Evolutionary conservation across 306 rosid species (phyloP).

Genomic region (Psophocarpus tetragonolobus): DNA sequence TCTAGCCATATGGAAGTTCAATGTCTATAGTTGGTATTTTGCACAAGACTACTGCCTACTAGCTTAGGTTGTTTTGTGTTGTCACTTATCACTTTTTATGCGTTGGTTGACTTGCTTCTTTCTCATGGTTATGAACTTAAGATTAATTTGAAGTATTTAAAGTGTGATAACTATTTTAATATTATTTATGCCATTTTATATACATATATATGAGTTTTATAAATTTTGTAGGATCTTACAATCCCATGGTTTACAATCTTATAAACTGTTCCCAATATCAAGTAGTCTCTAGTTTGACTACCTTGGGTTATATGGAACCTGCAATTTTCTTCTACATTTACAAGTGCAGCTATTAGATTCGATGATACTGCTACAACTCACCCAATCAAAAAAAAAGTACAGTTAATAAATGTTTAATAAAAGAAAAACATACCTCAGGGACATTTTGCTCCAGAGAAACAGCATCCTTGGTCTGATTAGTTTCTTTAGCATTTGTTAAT

Average conservation of each 20-base stretch:
- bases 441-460: slow-evolving; percentile 49
- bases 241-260: neutral
- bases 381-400: neutral
- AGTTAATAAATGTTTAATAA: slow-evolving; percentile 1
- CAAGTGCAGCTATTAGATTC: neutral
- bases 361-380: neutral
- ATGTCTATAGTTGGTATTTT: no score
- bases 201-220: neutral
- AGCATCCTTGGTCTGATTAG: slow-evolving; percentile 40
- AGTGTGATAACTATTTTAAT: neutral
- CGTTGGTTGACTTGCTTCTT: no score
- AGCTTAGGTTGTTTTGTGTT: no score
- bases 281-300: neutral
- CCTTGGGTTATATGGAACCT: neutral
- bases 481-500: slow-evolving; percentile 41
- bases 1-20: no score
- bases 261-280: neutral
- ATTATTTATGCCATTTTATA: neutral
- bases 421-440: slow-evolving; percentile 64
- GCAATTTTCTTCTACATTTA: slow-evolving; percentile 11
- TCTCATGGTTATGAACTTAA: neutral
- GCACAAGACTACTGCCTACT: no score
- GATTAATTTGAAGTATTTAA: neutral
- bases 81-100: no score
- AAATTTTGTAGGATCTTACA: neutral